Percentiles rank a stretch among this genome's conserved stretches.
Evolutionary conservation across 169 alveolate species (phyloP).

Genomic region (Blepharisma undulans): DNA sequence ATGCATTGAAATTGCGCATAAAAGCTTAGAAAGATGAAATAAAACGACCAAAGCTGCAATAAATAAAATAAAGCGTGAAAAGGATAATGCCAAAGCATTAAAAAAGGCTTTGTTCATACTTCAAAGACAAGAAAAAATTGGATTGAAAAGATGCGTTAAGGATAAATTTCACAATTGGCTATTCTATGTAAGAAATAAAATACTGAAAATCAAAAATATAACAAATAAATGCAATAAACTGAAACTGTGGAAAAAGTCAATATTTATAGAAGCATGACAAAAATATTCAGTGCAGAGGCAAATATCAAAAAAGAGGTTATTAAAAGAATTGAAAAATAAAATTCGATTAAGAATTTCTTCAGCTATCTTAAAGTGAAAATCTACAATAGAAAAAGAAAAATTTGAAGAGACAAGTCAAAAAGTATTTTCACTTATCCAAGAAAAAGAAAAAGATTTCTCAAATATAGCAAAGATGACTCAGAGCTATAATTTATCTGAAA

Average conservation of each 20-base stretch:
- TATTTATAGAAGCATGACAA: neutral
- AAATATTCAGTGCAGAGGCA: neutral
- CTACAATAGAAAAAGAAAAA: neutral
- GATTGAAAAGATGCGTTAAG: too few relatives aligned
- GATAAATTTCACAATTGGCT: neutral
- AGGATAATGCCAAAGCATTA: neutral
- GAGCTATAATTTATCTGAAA: neutral
- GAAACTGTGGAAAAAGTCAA: neutral
- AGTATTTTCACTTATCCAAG: neutral
- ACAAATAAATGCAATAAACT: neutral
- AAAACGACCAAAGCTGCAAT: neutral
- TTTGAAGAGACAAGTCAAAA: neutral
- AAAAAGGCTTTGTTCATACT: neutral
- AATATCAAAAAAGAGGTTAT: neutral
- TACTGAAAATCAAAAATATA: neutral
- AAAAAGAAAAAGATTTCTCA: neutral
- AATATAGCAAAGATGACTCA: neutral
- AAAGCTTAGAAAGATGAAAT: neutral
- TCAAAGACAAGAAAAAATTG: neutral
- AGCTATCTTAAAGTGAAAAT: neutral
- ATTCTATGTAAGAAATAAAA: neutral
- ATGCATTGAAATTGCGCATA: neutral
- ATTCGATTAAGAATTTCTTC: neutral
- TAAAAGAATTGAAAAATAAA: neutral
- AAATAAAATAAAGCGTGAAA: too few relatives aligned